Evolutionary conservation across 805 yeast genomes (phyloP), one percentile per base, ranked within the genome.

Genomic region (Zygosaccharomyces lentus): DNA sequence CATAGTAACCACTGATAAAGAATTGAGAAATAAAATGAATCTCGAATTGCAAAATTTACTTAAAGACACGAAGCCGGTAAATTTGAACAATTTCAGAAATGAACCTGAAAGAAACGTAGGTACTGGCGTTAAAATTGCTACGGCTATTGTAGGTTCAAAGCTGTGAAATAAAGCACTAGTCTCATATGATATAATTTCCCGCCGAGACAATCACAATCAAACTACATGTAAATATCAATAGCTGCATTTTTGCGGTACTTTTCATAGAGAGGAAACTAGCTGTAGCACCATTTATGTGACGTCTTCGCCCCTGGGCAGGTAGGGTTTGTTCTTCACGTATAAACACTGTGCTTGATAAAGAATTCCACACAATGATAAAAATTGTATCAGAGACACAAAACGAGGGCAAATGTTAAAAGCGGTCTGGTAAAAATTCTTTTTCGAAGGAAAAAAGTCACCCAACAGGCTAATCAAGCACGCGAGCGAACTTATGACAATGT

Each of bases 1-100:
- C 1, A 64, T 91, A 1, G 67, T 89, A 10, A 90, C 97, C 1
- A 75, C 71, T 43, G 90, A 87, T 61, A 67, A 71, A 13, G 70
- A 67, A 2, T 71, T 91, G 51, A 81, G 81, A 58, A 41, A 53
- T 4, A 58, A 69, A 40, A 82, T 90, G 84, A 66, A 67, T 25
- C 54, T 55, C 0, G 98, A 90, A 64, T 68, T 88, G 29, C 75
- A 76, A 12, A 73, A 87, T 62, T 69, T 89, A 41, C 65, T 75
- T 67, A 52, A 62, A 19, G 66, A 79, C 58, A 78, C 91, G 1
- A 66, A 65, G 10, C 70, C 71, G 39, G 70, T 89, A 51, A 68
- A 69, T 5, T 61, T 83, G 44, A 67, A 73, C n/a, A 89, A 84
- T 60, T 87, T 84, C 58, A 71, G 74, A 10, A 65, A 74, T 6